A percentile compares a stretch with the other conserved stretches of the same genome.
Evolutionary conservation across 2,329 filamentous ascomycete species (phyloP).

Genomic region (Aspergillus calidoustus): DNA sequence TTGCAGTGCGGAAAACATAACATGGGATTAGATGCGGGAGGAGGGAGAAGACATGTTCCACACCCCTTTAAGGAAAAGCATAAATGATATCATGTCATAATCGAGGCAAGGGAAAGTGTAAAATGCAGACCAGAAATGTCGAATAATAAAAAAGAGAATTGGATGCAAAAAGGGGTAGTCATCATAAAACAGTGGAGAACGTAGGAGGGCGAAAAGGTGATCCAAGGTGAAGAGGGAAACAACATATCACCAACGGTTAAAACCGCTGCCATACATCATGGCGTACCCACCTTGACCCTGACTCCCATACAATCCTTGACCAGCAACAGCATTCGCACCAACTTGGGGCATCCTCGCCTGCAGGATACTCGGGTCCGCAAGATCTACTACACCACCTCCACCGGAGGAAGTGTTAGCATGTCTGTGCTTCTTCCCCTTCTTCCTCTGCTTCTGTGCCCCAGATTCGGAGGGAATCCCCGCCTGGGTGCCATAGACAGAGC

Average conservation of each 20-base stretch:
- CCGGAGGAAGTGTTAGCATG: conserved; percentile 99
- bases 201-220: conserved; percentile 26
- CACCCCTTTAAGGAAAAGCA: conserved; percentile 29
- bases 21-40: conserved; percentile 28
- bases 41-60: conserved; percentile 31
- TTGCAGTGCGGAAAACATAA: conserved; percentile 32
- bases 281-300: conserved; percentile 93
- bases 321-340: conserved; percentile 72
- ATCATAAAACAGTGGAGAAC: conserved; percentile 25
- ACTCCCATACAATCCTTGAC: conserved; percentile 87
- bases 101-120: conserved; percentile 20
- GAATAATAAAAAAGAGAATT: conserved; percentile 25
- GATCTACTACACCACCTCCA: conserved; percentile 99
- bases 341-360: conserved; percentile 95
- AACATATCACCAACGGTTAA: conserved; percentile 67
- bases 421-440: conserved; percentile 99
- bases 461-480: conserved; percentile 87
- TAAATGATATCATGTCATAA: conserved; percentile 41
- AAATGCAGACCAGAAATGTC: conserved; percentile 6
- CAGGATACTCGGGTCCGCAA: conserved; percentile 99
- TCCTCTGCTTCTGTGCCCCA: conserved; percentile 93
- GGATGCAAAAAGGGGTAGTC: conserved; percentile 27
- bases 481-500: conserved; percentile 87
- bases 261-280: conserved; percentile 77
- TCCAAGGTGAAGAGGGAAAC: conserved; percentile 28